Percentiles rank a stretch among this genome's conserved stretches.
phyloP scores from a whole-genome alignment of 495 filamentous ascomycete genomes.

The Podospora conica region DNA sequence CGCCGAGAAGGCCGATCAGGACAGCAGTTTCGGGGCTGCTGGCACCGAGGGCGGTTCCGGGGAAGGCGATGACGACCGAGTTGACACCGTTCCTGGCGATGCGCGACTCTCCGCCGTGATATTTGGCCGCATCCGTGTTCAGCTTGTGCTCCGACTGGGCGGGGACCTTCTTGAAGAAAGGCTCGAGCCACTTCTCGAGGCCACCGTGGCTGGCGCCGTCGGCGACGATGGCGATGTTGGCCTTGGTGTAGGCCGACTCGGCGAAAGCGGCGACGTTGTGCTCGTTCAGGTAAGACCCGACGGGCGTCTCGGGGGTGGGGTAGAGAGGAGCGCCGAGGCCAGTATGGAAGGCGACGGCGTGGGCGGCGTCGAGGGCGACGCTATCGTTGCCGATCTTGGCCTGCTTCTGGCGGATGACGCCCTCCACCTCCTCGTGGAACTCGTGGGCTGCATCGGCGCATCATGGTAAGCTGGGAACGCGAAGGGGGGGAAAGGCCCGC shows the following conservation, averaged over 20 bases:
- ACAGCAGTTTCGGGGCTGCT: conserved; percentile 89
- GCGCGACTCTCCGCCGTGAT: conserved; percentile 91
- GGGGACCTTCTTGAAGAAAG: conserved; percentile 69
- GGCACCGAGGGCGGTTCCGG: conserved; percentile 69
- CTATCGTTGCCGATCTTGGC: conserved; percentile 60
- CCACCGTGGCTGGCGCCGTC: conserved; percentile 74
- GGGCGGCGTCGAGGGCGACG: conserved; percentile 77
- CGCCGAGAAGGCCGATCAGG: conserved; percentile 83
- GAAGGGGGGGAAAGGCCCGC: conserved; percentile 2
- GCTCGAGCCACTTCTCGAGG: conserved; percentile 82
- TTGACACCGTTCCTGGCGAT: conserved; percentile 67
- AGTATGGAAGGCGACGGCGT: conserved; percentile 86
- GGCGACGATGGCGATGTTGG: conserved; percentile 84
- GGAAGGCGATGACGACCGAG: conserved; percentile 83
- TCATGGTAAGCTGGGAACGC: conserved; percentile 19
- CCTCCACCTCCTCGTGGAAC: conserved; percentile 76
- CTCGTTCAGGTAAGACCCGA: conserved; percentile 70
- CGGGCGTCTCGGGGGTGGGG: conserved; percentile 60
- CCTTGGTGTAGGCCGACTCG: conserved; percentile 70
- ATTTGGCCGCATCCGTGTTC: conserved; percentile 57
- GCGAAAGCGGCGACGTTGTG: conserved; percentile 66
- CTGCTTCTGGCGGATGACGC: conserved; percentile 65
- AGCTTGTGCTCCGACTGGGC: conserved; percentile 28
- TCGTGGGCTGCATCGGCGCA: conserved; percentile 63
- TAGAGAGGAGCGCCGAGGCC: conserved; percentile 75